Conservation (phyloP, 179 eudicot species). For the Corrigiola litoralis region DNA sequence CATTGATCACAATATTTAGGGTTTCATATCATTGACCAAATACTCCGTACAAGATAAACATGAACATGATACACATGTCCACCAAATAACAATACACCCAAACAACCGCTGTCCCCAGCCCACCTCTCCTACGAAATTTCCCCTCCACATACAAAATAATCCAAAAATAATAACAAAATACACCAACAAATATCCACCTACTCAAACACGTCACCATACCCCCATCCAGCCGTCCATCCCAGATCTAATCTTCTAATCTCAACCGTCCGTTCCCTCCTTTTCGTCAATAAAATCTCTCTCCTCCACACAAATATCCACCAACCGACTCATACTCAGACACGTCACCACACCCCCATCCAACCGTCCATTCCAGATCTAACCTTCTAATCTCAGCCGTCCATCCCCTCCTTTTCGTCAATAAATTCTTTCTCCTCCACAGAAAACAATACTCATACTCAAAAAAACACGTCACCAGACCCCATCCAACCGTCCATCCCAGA, state of each 20-base stretch:
- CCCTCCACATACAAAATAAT: background rate
- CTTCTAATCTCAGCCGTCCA: background rate
- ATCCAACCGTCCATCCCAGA: slow-evolving; percentile 15
- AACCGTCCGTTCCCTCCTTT: background rate
- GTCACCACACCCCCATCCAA: background rate
- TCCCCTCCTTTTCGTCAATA: background rate
- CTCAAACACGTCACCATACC: background rate
- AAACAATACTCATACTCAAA: slow-evolving; percentile 5
- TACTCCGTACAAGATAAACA: too few relatives aligned
- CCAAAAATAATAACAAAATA: background rate
- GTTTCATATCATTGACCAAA: too few relatives aligned
- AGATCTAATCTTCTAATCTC: background rate
- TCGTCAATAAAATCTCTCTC: background rate
- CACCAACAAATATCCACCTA: background rate
- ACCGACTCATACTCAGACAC: slow-evolving; percentile 15
- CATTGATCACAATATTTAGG: too few relatives aligned
- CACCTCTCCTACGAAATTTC: too few relatives aligned
- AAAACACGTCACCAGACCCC: background rate
- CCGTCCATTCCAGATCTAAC: background rate
- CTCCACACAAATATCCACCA: slow-evolving; percentile 5
- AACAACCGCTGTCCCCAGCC: too few relatives aligned
- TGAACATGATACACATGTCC: too few relatives aligned
- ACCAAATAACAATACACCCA: too few relatives aligned
- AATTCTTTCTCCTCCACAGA: background rate
- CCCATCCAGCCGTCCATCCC: background rate